Base-by-base conservation (phyloP, 352 stramenopile genomes). In the Pythium chondricola region DNA sequence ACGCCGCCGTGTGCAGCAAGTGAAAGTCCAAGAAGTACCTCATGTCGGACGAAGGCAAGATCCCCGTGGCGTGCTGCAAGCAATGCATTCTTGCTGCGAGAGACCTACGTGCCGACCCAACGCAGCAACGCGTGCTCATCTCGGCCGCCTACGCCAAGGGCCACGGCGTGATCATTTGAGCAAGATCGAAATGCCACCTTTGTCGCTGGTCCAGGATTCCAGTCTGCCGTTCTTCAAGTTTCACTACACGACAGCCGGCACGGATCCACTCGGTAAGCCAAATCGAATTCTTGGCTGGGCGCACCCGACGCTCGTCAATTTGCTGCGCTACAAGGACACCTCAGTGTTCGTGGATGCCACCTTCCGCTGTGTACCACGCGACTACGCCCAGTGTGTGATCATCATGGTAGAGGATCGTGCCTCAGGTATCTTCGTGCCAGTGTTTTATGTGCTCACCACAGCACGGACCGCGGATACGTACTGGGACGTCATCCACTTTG, bases 41-140 rank as follows among this genome's bases (percentile, higher is more conserved):
- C 32, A 26, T 63, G 10, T 45, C 48, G 43, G 55, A 63, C 36
- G 41, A 53, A 22, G 29, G 35, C 29, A 56, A 63, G 29, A 16
- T 63, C 9, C 20, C 2, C n/a, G 48, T 58, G 14, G 25, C 24
- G 22, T 63, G 56, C 43, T 58, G 56, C 43, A 63, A 58, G 43
- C 43, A 63, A 43, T 63, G 55, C 18, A 48, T 63, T 22, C 35
- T 63, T 6, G 48, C 42, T n/a, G 47, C 48, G 26, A 47, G 44
- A 17, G 40, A 31, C 36, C 17, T 50, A 20, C 20, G 31, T 3
- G 48, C 50, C 3, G 48, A 63, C 36, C 43, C 56, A 20, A 16
- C 29, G 16, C 35, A 53, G 32, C 54, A 39, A 22, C 41, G 56
- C 7, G 41, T 4, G 10, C 42, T 63, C 22, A 32, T 58, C 18